Conservation (phyloP, 371 early-diverging fungal species). For the Apophysomyces variabilis region DNA sequence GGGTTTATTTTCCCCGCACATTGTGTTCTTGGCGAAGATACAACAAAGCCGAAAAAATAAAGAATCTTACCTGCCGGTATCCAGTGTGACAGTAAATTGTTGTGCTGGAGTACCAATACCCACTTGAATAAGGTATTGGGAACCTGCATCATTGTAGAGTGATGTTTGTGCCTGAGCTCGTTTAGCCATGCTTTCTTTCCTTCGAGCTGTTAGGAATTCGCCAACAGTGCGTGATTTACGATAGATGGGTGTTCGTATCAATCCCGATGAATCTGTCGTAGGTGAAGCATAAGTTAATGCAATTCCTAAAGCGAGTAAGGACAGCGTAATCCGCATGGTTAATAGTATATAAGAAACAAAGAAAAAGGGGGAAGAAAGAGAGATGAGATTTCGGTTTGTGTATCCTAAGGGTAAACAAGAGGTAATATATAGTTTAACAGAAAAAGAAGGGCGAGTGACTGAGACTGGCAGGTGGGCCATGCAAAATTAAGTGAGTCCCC, state of each 20-base stretch:
- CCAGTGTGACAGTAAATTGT: slow-evolving; percentile 44
- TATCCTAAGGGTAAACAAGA: neutral
- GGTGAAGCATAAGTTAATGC: slow-evolving; percentile 1
- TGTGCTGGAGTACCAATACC: slow-evolving; percentile 48
- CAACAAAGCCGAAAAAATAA: neutral
- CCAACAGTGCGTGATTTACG: slow-evolving; percentile 5
- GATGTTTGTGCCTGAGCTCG: slow-evolving; percentile 23
- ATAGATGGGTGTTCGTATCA: slow-evolving; percentile 10
- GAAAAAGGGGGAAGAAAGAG: neutral
- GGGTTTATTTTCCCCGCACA: neutral
- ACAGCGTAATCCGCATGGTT: neutral
- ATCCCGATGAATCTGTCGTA: neutral
- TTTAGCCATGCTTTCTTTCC: slow-evolving; percentile 11
- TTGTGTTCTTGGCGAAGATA: neutral
- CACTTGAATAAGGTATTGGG: slow-evolving; percentile 41
- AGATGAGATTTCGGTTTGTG: neutral
- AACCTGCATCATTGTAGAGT: slow-evolving; percentile 43
- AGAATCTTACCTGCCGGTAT: slow-evolving; percentile 53
- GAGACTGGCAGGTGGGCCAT: neutral
- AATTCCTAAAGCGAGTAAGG: neutral
- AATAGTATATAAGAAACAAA: neutral
- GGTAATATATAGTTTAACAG: slow-evolving; percentile 2
- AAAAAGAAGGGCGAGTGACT: neutral
- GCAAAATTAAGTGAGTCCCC: neutral
- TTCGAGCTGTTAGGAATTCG: slow-evolving; percentile 13